phyloP scores from a whole-genome alignment of 176 grass and related monocot genomes.

The Ensete glaucum region DNA sequence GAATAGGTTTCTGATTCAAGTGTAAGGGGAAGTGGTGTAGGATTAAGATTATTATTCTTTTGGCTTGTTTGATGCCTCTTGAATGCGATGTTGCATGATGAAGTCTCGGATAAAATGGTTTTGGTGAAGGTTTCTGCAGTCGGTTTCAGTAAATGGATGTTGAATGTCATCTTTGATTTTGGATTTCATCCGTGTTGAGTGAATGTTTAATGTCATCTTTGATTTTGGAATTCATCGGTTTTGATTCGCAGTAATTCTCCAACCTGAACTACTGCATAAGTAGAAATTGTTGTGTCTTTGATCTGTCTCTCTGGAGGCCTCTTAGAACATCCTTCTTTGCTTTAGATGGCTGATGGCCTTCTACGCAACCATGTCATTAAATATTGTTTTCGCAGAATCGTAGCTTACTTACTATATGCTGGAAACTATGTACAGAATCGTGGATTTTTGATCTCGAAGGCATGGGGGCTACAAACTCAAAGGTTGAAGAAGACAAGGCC shows the following conservation, averaged over 20 bases:
- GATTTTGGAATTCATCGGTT: background rate
- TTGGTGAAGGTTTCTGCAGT: background rate
- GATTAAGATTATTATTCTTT: background rate
- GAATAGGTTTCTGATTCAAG: background rate
- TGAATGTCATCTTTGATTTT: background rate
- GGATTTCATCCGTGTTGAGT: background rate
- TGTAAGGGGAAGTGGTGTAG: background rate
- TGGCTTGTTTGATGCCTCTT: background rate
- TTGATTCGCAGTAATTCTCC: background rate
- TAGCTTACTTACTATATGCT: slow-evolving; percentile 6
- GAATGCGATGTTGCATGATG: background rate
- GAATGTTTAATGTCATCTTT: background rate
- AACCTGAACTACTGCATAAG: background rate
- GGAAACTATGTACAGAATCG: background rate
- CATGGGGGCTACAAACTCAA: slow-evolving; percentile 59
- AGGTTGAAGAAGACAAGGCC: slow-evolving; percentile 74
- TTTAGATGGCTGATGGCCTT: background rate
- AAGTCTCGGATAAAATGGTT: background rate
- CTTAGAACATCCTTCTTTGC: background rate
- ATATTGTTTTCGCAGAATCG: background rate
- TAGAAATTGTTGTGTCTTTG: background rate
- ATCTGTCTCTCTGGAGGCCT: background rate
- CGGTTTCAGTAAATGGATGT: background rate
- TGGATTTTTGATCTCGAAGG: background rate
- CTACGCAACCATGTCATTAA: background rate